Conservation (phyloP, 257 asterid species). For the Plantago ovata region DNA sequence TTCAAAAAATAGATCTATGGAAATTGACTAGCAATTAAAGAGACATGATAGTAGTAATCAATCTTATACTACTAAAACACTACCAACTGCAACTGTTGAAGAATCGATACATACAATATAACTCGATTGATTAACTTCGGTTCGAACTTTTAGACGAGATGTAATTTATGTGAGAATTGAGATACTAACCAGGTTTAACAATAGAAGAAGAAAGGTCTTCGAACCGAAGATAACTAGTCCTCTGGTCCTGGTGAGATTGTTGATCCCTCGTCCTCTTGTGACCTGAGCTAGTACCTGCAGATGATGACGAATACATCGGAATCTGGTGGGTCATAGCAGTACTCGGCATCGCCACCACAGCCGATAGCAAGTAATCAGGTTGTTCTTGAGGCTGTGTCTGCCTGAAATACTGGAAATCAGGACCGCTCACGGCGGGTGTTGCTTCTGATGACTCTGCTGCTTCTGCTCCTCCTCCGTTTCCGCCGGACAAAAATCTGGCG, state of each 20-base stretch:
- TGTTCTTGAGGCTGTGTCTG: constrained; percentile 24
- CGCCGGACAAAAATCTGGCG: background rate
- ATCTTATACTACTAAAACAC: no score
- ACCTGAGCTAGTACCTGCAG: constrained; percentile 65
- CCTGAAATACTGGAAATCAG: constrained; percentile 21
- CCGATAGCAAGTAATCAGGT: constrained; percentile 36
- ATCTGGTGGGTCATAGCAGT: constrained; percentile 71
- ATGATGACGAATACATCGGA: constrained; percentile 27
- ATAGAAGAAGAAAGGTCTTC: constrained; percentile 25
- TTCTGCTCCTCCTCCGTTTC: background rate
- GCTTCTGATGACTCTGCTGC: background rate
- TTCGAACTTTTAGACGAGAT: no score
- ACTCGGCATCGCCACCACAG: constrained; percentile 40
- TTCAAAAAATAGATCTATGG: background rate
- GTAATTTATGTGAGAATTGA: no score
- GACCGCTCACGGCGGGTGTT: constrained; percentile 27
- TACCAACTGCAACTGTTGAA: no score
- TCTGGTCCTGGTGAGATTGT: no score
- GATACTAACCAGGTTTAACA: constrained; percentile 48
- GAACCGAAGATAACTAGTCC: background rate
- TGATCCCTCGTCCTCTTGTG: constrained; percentile 66
- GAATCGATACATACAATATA: no score
- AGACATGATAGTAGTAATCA: no score
- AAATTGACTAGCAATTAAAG: no score
- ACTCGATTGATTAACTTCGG: no score